These are phyloP conservation scores for Phytopythium cucurbitacearum DNA, from an alignment of 352 stramenopile genomes.

Conservation along the genomic window DNA sequence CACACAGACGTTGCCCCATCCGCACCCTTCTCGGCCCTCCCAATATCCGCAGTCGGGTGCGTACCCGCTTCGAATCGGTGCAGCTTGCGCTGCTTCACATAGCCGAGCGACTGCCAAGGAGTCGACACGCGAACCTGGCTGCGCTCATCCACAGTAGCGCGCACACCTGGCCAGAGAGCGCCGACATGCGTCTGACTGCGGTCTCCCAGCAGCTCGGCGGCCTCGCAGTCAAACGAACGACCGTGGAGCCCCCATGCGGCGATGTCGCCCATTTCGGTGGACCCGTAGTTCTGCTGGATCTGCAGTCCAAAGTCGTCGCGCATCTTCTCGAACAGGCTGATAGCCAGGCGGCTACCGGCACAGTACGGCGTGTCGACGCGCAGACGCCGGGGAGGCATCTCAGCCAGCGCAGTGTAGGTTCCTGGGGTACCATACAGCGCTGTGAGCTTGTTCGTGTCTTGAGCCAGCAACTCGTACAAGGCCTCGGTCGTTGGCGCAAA, in stretches of 20 bases:
- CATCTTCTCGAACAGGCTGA: slow-evolving; percentile 50
- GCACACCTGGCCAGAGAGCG: slow-evolving; percentile 63
- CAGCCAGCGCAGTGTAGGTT: slow-evolving; percentile 68
- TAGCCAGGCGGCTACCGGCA: slow-evolving; percentile 56
- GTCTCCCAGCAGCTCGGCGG: slow-evolving; percentile 24
- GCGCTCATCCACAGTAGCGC: slow-evolving; percentile 33
- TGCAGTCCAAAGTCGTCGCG: slow-evolving; percentile 48
- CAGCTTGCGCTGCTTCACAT: slow-evolving; percentile 52
- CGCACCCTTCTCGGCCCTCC: slow-evolving; percentile 19
- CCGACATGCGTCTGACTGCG: slow-evolving; percentile 43
- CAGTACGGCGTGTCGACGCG: slow-evolving; percentile 71
- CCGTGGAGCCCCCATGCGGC: slow-evolving; percentile 57
- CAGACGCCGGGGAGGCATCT: slow-evolving; percentile 41
- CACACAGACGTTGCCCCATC: slow-evolving; percentile 40
- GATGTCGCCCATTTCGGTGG: slow-evolving; percentile 81
- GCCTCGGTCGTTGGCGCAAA: slow-evolving; percentile 48
- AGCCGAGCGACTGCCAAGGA: slow-evolving; percentile 76
- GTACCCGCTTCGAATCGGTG: slow-evolving; percentile 29
- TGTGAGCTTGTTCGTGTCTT: slow-evolving; percentile 33
- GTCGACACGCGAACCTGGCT: slow-evolving; percentile 73
- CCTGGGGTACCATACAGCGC: slow-evolving; percentile 75
- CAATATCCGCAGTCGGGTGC: slow-evolving; percentile 62
- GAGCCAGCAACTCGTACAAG: slow-evolving; percentile 43
- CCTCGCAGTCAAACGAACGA: slow-evolving; percentile 34
- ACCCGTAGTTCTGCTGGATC: slow-evolving; percentile 86